phyloP scores from a whole-genome alignment of 257 asterid genomes.

The Galeopsis tetrahit region DNA sequence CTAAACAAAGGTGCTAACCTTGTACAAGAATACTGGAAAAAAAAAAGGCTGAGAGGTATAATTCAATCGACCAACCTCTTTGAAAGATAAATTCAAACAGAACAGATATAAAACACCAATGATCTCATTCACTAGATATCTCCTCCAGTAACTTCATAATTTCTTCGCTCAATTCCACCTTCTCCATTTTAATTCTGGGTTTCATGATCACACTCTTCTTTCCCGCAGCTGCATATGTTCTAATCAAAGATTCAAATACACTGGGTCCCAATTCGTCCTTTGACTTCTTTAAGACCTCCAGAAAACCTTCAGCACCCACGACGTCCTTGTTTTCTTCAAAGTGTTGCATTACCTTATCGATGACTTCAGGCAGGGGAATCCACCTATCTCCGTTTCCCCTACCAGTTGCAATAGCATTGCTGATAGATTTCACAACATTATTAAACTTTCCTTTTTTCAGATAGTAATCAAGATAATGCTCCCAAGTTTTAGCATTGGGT shows the following conservation, averaged over 20 bases:
- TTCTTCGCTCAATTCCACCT: constrained; percentile 72
- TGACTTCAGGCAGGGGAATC: constrained; percentile 52
- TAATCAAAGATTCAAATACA: constrained; percentile 68
- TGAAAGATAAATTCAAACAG: neutral
- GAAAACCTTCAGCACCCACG: constrained; percentile 68
- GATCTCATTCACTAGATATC: constrained; percentile 55
- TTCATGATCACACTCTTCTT: constrained; percentile 64
- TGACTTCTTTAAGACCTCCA: constrained; percentile 60
- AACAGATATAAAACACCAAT: neutral
- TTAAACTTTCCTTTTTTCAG: constrained; percentile 59
- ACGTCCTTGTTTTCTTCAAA: constrained; percentile 75
- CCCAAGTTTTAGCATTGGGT: constrained; percentile 90
- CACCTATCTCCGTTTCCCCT: constrained; percentile 71
- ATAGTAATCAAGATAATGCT: constrained; percentile 71
- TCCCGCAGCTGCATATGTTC: constrained; percentile 78
- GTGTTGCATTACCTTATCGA: constrained; percentile 59
- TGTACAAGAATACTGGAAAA: constrained; percentile 4
- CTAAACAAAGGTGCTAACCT: constrained; percentile 26
- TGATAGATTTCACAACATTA: constrained; percentile 61
- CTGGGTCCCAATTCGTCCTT: constrained; percentile 49
- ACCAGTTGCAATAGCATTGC: constrained; percentile 63
- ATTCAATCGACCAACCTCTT: constrained; percentile 6
- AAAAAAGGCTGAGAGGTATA: neutral
- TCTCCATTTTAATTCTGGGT: constrained; percentile 86
- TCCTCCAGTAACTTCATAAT: constrained; percentile 62